phyloP scores from a whole-genome alignment of 1,284 basidiomycete species.

The Amylostereum chailletii region DNA sequence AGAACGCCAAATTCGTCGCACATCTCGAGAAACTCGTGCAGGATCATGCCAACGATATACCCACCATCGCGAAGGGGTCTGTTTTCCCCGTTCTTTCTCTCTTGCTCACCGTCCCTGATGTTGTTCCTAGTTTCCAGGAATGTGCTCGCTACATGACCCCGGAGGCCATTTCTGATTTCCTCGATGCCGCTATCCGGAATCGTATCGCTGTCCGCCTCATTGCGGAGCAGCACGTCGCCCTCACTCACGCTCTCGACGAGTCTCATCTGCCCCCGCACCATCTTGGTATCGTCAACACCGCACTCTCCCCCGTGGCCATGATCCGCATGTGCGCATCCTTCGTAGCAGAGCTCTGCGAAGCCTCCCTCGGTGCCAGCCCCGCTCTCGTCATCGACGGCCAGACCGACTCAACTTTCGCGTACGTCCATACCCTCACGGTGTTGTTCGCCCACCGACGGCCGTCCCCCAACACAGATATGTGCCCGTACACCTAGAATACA shows the following conservation, averaged over 20 bases:
- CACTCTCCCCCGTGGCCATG: conserved; percentile 64
- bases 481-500: conserved; percentile 85
- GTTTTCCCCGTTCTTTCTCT: conserved; percentile 14
- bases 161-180: conserved; percentile 66
- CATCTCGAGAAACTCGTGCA: conserved; percentile 67
- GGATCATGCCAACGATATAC: conserved; percentile 81
- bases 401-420: conserved; percentile 69
- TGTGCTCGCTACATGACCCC: conserved; percentile 78
- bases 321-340: conserved; percentile 73
- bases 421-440: conserved; percentile 21
- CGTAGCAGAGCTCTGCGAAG: conserved; percentile 78
- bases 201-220: conserved; percentile 85
- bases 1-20: conserved; percentile 64
- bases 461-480: conserved; percentile 50
- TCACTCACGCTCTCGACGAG: conserved; percentile 54
- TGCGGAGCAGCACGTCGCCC: conserved; percentile 86
- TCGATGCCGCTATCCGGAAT: conserved; percentile 80
- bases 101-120: conserved; percentile 4
- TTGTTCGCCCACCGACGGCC: not conserved
- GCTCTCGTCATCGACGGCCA: conserved; percentile 61
- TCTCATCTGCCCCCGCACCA: conserved; percentile 26
- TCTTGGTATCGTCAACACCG: conserved; percentile 62
- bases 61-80: conserved; percentile 83
- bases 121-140: conserved; percentile 72
- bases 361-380: conserved; percentile 74